Conservation (phyloP, 768 basidiomycete genomes). For the Tricholomella constricta region DNA sequence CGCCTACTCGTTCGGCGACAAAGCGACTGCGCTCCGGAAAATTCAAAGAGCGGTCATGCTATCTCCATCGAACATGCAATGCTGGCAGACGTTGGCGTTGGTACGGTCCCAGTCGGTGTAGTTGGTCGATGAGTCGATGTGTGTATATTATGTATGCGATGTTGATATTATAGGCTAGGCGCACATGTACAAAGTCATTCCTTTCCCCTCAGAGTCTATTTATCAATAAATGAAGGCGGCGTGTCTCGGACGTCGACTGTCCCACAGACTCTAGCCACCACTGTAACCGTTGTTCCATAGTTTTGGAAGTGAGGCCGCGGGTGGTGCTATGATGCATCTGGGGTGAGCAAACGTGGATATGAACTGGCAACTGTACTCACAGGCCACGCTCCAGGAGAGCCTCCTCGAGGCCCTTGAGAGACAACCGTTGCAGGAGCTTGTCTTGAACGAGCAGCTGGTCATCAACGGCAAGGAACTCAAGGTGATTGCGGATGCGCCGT, state of each 20-base stretch:
- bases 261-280: slow-evolving; percentile 67
- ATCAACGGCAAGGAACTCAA: slow-evolving; percentile 56
- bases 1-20: slow-evolving; percentile 30
- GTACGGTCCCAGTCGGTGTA: slow-evolving; percentile 34
- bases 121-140: slow-evolving; percentile 4
- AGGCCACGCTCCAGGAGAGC: slow-evolving; percentile 78
- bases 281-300: slow-evolving; percentile 50
- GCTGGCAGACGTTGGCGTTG: slow-evolving; percentile 66
- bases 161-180: slow-evolving; percentile 15
- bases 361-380: slow-evolving; percentile 44
- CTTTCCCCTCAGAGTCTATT: slow-evolving; percentile 24
- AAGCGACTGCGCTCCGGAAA: slow-evolving; percentile 35
- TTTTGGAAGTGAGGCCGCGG: slow-evolving; percentile 39
- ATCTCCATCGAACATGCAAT: slow-evolving; percentile 49
- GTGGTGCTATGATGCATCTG: slow-evolving; percentile 32
- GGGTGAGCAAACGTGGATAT: background rate
- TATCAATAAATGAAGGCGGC: slow-evolving; percentile 53
- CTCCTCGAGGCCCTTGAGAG: slow-evolving; percentile 56
- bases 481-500: slow-evolving; percentile 43
- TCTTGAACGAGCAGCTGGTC: slow-evolving; percentile 64
- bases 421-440: slow-evolving; percentile 43
- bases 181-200: slow-evolving; percentile 3
- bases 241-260: slow-evolving; percentile 36
- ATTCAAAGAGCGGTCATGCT: slow-evolving; percentile 70
- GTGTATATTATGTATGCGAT: slow-evolving; percentile 14